A percentile compares a stretch with the other conserved stretches of the same genome.
phyloP scores from a whole-genome alignment of 1,139 yeast genomes.

The Magnusiomyces suaveolens region DNA sequence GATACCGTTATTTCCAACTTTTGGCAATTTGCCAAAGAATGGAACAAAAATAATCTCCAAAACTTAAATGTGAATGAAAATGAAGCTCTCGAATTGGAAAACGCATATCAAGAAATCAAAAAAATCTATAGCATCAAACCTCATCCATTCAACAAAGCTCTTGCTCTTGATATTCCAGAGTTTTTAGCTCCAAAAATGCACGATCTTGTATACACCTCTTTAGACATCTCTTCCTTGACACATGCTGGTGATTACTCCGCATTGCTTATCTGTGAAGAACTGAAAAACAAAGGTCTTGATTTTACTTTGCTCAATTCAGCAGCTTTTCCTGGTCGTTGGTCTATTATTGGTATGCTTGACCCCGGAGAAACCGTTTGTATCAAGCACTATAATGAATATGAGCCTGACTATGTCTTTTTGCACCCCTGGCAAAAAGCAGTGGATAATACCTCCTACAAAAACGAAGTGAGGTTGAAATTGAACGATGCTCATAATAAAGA shows the following conservation, averaged over 20 bases:
- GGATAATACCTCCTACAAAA: slow-evolving; percentile 4
- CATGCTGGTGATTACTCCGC: slow-evolving; percentile 13
- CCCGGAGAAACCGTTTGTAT: slow-evolving; percentile 45
- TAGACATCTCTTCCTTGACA: neutral
- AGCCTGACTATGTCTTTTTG: slow-evolving; percentile 20
- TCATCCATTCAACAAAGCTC: slow-evolving; percentile 9
- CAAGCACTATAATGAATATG: slow-evolving; percentile 46
- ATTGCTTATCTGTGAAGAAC: slow-evolving; percentile 44
- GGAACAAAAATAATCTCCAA: slow-evolving; percentile 15
- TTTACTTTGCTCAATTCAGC: slow-evolving; percentile 65
- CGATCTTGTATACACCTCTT: neutral
- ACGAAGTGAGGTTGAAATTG: slow-evolving; percentile 1
- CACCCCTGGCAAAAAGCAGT: slow-evolving; percentile 25
- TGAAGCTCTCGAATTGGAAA: slow-evolving; percentile 6
- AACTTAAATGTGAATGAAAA: neutral
- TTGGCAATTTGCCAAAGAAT: slow-evolving; percentile 41
- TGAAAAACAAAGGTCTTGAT: slow-evolving; percentile 31
- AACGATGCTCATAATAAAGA: slow-evolving; percentile 6
- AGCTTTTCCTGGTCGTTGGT: slow-evolving; percentile 74
- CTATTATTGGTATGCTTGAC: slow-evolving; percentile 69
- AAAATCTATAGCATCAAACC: slow-evolving; percentile 23
- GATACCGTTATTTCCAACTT: slow-evolving; percentile 51
- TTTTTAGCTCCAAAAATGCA: neutral
- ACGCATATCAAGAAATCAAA: slow-evolving; percentile 12
- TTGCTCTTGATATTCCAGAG: neutral